Evolutionary conservation across 805 yeast genomes (phyloP), one percentile per base, ranked within the genome.

Genomic region (Suhomyces canberraensis): DNA sequence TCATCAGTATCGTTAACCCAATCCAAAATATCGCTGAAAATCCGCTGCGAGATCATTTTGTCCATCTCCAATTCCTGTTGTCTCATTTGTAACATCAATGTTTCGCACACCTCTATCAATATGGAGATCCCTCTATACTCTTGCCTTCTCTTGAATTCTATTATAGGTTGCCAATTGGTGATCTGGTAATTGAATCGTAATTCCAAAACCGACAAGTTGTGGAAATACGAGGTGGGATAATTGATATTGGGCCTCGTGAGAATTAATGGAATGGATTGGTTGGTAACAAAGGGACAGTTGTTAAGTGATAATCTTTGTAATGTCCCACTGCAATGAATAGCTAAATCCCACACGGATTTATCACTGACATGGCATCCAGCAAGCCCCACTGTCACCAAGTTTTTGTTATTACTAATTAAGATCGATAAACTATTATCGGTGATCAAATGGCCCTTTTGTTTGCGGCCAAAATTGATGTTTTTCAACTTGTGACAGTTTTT

Each of bases 361-460:
- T 90, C 96, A 6, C 85, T 77, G 14, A 90, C 73, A 29, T 75
- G 69, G 57, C 96, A 87, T 5, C 98, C 98, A 0, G 97, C 96
- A 15, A 88, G 64, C 0, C 97, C 97, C 29, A 90, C 64, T 0
- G 96, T 88, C 30, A 71, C 67, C 31, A 82, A 68, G 15, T 62
- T 55, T 3, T 39, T 46, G 37, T 88, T 81, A 47, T 75, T 75
- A 24, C 67, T 66, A 8, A 79, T 74, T 18, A 89, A 60, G 11
- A 73, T 71, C 11, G 75, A 63, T 17, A 89, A 56, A 5, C 93
- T 78, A 25, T 75, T 66, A 64, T 86, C 91, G 1, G 95, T 81
- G 32, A 90, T 76, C 20, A 74, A 59, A 28, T 77, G 73, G 24
- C 90, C 86, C 35, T 75, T 72, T 21, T 73, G 63, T 39, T 85